Conservation (phyloP, 306 rosid species). For the Neltuma alba region DNA sequence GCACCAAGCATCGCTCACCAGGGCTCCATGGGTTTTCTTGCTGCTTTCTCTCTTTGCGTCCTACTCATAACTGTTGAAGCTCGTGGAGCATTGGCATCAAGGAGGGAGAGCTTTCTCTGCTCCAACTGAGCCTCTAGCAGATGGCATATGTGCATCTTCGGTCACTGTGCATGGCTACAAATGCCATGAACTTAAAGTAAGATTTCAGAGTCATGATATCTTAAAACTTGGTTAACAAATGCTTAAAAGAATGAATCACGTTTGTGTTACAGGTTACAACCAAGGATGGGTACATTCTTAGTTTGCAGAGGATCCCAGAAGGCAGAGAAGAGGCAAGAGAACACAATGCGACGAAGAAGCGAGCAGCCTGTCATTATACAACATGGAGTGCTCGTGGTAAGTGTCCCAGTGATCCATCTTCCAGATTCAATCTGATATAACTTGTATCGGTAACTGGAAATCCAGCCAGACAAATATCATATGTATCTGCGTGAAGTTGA, state of each 20-base stretch:
- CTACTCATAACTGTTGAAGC: conserved; percentile 27
- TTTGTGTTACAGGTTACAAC: conserved; percentile 69
- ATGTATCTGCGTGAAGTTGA: background rate
- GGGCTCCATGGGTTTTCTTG: conserved; percentile 2
- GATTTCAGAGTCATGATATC: background rate
- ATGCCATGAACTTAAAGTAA: conserved; percentile 72
- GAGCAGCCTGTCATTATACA: conserved; percentile 70
- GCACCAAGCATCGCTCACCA: conserved; percentile 33
- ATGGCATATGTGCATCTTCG: conserved; percentile 56
- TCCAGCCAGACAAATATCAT: background rate
- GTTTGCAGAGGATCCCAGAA: conserved; percentile 69
- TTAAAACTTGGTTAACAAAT: background rate
- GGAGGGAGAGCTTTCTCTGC: conserved; percentile 16
- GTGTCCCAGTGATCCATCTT: background rate
- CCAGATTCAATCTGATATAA: conserved; percentile 4
- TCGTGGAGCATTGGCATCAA: conserved; percentile 36
- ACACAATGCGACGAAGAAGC: conserved; percentile 35
- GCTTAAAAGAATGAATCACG: conserved; percentile 22
- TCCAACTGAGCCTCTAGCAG: background rate
- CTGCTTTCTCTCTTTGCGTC: conserved; percentile 27
- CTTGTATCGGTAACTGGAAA: background rate
- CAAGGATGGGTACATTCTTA: conserved; percentile 67
- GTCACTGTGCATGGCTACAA: conserved; percentile 60
- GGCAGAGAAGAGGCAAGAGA: conserved; percentile 41
- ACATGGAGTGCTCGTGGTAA: conserved; percentile 81